phyloP scores from a whole-genome alignment of 306 rosid species.

The Erythrophleum fordii region DNA sequence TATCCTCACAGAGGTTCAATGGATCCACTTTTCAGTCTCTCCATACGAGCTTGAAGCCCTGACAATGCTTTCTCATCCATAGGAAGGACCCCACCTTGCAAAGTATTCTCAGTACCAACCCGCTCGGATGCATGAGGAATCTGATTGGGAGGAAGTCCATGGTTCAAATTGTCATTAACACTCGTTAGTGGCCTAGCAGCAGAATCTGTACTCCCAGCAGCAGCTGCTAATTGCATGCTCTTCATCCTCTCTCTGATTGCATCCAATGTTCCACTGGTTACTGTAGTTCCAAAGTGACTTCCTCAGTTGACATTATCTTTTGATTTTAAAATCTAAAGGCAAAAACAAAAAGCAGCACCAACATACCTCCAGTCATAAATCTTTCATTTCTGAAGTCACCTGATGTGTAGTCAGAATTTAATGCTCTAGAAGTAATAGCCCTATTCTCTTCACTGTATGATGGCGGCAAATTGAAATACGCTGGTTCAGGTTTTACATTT shows the following conservation, averaged over 20 bases:
- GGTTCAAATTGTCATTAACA: conserved; percentile 66
- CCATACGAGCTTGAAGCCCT: conserved; percentile 99
- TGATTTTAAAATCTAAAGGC: conserved; percentile 1
- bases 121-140: conserved; percentile 62
- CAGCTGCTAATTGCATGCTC: conserved; percentile 90
- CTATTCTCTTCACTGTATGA: conserved; percentile 84
- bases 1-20: conserved; percentile 62
- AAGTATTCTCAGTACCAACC: conserved; percentile 54
- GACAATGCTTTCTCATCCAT: conserved; percentile 95
- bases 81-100: conserved; percentile 81
- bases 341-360: background rate
- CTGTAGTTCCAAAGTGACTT: conserved; percentile 52
- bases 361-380: conserved; percentile 82
- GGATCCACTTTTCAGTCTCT: conserved; percentile 94
- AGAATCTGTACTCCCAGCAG: conserved; percentile 69
- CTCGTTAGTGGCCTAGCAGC: conserved; percentile 62
- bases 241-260: conserved; percentile 97
- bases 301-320: conserved; percentile 27
- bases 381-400: conserved; percentile 83
- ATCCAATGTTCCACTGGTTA: conserved; percentile 89
- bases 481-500: conserved; percentile 75
- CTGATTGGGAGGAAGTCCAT: conserved; percentile 59
- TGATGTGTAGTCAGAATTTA: conserved; percentile 63
- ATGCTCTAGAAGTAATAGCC: conserved; percentile 65
- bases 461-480: conserved; percentile 78